These are phyloP conservation scores for Mycena venus DNA, from an alignment of 768 basidiomycete genomes.

Conservation along the genomic window DNA sequence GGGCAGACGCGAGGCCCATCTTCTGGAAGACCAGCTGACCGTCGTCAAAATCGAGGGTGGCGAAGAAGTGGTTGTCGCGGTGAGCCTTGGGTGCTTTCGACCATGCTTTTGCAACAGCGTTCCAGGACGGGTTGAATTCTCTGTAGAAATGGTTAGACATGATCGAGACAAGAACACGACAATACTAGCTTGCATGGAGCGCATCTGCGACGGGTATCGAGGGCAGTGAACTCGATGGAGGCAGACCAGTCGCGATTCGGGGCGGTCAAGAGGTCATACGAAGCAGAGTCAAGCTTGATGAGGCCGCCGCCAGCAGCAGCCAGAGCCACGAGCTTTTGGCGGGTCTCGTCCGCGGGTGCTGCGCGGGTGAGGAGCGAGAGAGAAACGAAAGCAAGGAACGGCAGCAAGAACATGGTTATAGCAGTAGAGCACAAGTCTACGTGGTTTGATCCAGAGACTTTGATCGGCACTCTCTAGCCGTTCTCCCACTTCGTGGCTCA, in stretches of 20 bases:
- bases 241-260: constrained; percentile 89
- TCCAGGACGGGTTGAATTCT: constrained; percentile 88
- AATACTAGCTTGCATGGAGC: constrained; percentile 88
- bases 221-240: constrained; percentile 90
- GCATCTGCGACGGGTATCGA: constrained; percentile 86
- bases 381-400: constrained; percentile 41
- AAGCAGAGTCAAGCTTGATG: constrained; percentile 81
- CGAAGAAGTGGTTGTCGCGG: constrained; percentile 93
- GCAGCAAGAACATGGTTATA: constrained; percentile 38
- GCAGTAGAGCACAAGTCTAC: too few species aligned
- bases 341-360: constrained; percentile 44
- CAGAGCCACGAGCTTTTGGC: constrained; percentile 75
- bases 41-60: constrained; percentile 88
- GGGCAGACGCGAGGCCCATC: constrained; percentile 89
- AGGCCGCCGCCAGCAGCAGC: constrained; percentile 82
- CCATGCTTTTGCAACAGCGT: constrained; percentile 90
- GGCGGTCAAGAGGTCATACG: constrained; percentile 83
- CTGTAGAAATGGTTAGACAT: constrained; percentile 55
- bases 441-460: constrained; percentile 43
- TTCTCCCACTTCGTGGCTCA: too few species aligned
- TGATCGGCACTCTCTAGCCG: too few species aligned
- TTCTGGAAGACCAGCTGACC: constrained; percentile 83
- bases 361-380: constrained; percentile 50
- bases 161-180: neutral
- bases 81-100: constrained; percentile 65